Evolutionary conservation across 2,329 filamentous ascomycete genomes (phyloP), one percentile per base, ranked within the genome.

Genomic region (Geosmithia morbida): DNA sequence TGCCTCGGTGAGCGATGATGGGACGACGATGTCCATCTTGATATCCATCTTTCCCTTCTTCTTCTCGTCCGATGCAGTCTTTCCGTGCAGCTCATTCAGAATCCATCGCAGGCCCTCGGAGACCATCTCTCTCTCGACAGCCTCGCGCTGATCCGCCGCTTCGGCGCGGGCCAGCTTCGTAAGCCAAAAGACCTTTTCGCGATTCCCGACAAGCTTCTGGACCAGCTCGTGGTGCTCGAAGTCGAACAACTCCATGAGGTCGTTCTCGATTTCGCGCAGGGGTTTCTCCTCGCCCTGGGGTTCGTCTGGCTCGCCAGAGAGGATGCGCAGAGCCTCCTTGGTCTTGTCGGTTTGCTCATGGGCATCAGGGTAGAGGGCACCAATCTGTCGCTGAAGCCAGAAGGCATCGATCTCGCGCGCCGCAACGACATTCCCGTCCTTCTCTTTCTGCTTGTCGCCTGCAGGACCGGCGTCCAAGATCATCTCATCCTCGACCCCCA

Each of bases 171-270:
- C 84, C 69, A 94, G 81, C 54, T 81, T 81, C 11, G 90, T 97
- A 41, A 94, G 84, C 92, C 94, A 98, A 11, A 95, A 86, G 48
- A 98, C 81, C 69, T 92, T 94, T 57, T 96, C 87, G 49, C 87
- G 79, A 64, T 98, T 98, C 55, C 83, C 79, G 48, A 97, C 88
- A 16, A 98, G 75, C 63, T 87, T 90, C 53, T 87, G 83, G 22
- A 97, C 92, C 48, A 96, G 74, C 53, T 96, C 88, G 51, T 94
- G 87, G 58, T 96, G 85, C 57, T 97, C 90, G 58, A 94, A 98
- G 57, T 98, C 92, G 56, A 98, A 97, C 0, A 98, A 75, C 57
- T 96, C 92, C 85, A 97, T 97, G 49, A 98, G 72, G 52, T 98
- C 92, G 63, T 98, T 98, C 59, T 98, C 92, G 48, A 97, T 89